These are phyloP conservation scores for Botryotinia narcissicola DNA, from an alignment of 2,329 filamentous ascomycete genomes.

Conservation along the genomic window DNA sequence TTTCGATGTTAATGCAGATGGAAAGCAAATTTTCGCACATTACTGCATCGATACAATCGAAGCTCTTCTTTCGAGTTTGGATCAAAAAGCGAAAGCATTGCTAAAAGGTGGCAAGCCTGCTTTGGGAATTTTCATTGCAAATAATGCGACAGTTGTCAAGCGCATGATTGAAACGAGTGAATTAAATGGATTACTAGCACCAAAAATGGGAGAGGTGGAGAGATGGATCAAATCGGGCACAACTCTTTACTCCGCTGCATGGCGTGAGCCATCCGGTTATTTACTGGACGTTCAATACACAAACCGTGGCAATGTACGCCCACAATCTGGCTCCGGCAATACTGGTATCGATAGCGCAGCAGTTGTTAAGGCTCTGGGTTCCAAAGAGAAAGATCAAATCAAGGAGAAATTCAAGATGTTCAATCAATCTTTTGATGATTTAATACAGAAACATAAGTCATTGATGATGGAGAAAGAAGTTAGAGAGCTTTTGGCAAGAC, in stretches of 20 bases:
- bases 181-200: slow-evolving; percentile 67
- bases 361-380: slow-evolving; percentile 77
- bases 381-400: slow-evolving; percentile 93
- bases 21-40: slow-evolving; percentile 80
- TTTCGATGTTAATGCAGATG: slow-evolving; percentile 86
- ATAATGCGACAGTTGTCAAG: slow-evolving; percentile 80
- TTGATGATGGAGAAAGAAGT: slow-evolving; percentile 92
- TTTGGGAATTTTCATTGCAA: slow-evolving; percentile 86
- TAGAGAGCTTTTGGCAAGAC: slow-evolving; percentile 71
- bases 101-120: slow-evolving; percentile 71
- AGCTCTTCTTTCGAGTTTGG: slow-evolving; percentile 69
- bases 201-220: slow-evolving; percentile 67
- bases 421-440: slow-evolving; percentile 85
- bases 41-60: slow-evolving; percentile 91
- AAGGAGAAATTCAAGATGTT: slow-evolving; percentile 95
- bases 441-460: slow-evolving; percentile 76
- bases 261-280: slow-evolving; percentile 81
- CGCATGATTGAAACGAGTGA: slow-evolving; percentile 81
- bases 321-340: slow-evolving; percentile 66
- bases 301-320: slow-evolving; percentile 62
- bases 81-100: slow-evolving; percentile 67
- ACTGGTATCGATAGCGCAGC: slow-evolving; percentile 68
- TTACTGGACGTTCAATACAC: slow-evolving; percentile 93
- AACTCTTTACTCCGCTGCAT: slow-evolving; percentile 77
- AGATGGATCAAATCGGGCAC: slow-evolving; percentile 85